Conservation (phyloP, 176 grass and related monocot genomes). For the Metroxylon sagu region DNA sequence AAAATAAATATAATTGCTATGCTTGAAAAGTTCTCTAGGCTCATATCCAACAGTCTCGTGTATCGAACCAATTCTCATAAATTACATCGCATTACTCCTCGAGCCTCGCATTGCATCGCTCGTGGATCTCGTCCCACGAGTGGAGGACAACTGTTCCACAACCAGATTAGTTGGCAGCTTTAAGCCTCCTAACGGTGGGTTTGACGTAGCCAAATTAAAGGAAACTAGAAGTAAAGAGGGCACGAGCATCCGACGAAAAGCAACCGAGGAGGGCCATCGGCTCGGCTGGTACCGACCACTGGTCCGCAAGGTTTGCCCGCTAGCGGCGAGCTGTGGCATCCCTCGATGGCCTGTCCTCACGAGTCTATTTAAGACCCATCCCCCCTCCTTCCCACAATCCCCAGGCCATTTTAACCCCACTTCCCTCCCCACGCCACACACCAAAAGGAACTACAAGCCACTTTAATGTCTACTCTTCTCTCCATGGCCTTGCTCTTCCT, state of each 20-base stretch:
- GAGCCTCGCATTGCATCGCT: too few relatives aligned
- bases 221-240: too few relatives aligned
- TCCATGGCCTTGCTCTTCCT: slow-evolving; percentile 25
- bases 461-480: slow-evolving; percentile 13
- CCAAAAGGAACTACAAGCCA: background rate
- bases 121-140: too few relatives aligned
- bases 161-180: too few relatives aligned
- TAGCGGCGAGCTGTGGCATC: slow-evolving; percentile 31
- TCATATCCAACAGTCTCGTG: too few relatives aligned
- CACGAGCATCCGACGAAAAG: slow-evolving; percentile 35
- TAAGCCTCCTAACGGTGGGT: too few relatives aligned
- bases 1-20: too few relatives aligned
- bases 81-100: too few relatives aligned
- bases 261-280: background rate
- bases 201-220: too few relatives aligned
- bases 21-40: too few relatives aligned
- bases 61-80: too few relatives aligned
- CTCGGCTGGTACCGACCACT: slow-evolving; percentile 6
- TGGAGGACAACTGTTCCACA: too few relatives aligned
- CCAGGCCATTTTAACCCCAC: background rate
- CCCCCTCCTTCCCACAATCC: background rate
- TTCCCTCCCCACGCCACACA: background rate
- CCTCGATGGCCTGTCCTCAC: slow-evolving; percentile 11
- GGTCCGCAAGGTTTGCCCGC: background rate
- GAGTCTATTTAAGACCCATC: slow-evolving; percentile 31